Evolutionary conservation across 306 rosid species (phyloP).

Genomic region (Morella rubra): DNA sequence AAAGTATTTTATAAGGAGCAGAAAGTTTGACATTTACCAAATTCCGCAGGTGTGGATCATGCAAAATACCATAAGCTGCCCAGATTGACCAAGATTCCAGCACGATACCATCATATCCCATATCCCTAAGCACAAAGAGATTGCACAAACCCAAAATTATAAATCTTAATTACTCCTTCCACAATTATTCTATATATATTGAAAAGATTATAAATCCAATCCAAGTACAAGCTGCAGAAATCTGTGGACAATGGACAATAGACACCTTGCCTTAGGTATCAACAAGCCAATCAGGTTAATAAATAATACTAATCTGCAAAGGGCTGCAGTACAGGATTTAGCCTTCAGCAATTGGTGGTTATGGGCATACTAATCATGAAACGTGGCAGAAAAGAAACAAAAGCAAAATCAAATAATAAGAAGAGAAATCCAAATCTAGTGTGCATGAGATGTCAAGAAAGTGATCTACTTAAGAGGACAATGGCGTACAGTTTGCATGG

Average conservation of each 20-base stretch:
- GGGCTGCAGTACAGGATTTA: constrained; percentile 1
- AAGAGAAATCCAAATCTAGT: neutral
- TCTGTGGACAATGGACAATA: constrained; percentile 4
- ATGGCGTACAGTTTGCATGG: neutral
- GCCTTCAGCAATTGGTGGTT: neutral
- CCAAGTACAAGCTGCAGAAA: constrained; percentile 9
- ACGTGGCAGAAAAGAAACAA: neutral
- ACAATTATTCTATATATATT: too few species aligned
- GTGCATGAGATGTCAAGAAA: neutral
- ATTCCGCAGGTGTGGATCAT: constrained; percentile 66
- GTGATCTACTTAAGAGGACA: neutral
- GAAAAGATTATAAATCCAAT: constrained; percentile 4
- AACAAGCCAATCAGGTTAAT: neutral
- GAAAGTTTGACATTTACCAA: constrained; percentile 48
- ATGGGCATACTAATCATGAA: neutral
- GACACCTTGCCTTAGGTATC: neutral
- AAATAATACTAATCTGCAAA: neutral
- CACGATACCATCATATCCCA: constrained; percentile 93
- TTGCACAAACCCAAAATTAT: constrained; percentile 14
- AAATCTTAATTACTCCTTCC: too few species aligned
- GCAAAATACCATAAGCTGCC: constrained; percentile 79
- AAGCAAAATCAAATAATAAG: neutral
- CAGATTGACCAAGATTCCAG: constrained; percentile 98
- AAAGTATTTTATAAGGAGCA: constrained; percentile 2
- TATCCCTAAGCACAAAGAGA: constrained; percentile 58